Base-by-base conservation (phyloP, 768 basidiomycete species). In the Pholiota conissans region DNA sequence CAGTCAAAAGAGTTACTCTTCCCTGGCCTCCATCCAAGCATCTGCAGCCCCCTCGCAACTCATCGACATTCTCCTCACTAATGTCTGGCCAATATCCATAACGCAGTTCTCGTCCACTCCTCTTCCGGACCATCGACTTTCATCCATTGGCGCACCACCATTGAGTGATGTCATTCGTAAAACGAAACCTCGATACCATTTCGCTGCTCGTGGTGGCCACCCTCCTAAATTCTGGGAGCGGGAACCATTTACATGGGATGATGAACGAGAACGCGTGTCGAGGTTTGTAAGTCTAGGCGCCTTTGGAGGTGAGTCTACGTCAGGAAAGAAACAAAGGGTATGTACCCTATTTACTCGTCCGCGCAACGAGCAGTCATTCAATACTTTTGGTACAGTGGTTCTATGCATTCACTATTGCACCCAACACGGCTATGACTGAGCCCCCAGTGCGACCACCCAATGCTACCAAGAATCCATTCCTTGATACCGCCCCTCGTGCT, bases 181-280 rank as follows among this genome's bases (percentile, higher is more conserved):
- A 57, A 84, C 82, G 24, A 89, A 88, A 64, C 95, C 96, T 2
- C 83, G 91, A 49, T 99, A 99, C 74, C 87, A 95, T 65, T 92
- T 98, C 67, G 83, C 89, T 20, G 81, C 83, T 49, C 78, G 79
- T 8, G 85, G 83, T 13, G 85, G 86, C 0, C 73, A 78, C n/a
- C 81, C 83, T 13, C 80, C 90, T 0, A 81, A 80, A 52, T 99
- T 97, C 69, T 98, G 95, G 95, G 97, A 99, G 70, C 78, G 95
- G 52, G 95, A 98, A 58, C 95, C 97, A 0, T 96, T 88, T 68
- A 70, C 82, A 3, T 98, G 95, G 95, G 83, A 84, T 40, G 87
- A 86, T 32, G 86, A 88, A 51, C 75, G 76, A 26, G 81, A 78
- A 18, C 82, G 92, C 29, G 74, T 90, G 37, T 84, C 88, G 28